Evolutionary conservation across 129 eudicot genomes (phyloP).

Genomic region (Chrysanthemum seticuspe): DNA sequence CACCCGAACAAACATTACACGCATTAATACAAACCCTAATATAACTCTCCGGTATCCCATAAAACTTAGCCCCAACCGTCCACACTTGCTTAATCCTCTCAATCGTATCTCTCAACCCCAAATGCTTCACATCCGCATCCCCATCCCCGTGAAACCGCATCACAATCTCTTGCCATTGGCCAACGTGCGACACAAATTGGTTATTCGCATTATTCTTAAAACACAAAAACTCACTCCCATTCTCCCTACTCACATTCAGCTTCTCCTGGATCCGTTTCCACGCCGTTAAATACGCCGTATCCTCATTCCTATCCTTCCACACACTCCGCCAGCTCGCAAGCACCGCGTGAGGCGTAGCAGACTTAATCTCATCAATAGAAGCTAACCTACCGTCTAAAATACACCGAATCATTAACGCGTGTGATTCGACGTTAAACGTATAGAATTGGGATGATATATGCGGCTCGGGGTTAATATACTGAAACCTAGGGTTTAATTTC

Average conservation of each 20-base stretch:
- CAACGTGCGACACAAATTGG: constrained; percentile 75
- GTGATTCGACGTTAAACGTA: constrained; percentile 71
- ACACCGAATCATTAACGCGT: constrained; percentile 69
- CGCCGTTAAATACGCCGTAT: constrained; percentile 79
- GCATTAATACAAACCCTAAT: constrained; percentile 71
- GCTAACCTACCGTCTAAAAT: constrained; percentile 64
- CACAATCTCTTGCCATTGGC: constrained; percentile 92
- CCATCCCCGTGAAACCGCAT: constrained; percentile 47
- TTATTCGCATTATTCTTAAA: constrained; percentile 64
- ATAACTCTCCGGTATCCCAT: constrained; percentile 84
- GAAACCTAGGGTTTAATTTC: no score
- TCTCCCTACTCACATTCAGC: constrained; percentile 46
- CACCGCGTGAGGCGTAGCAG: constrained; percentile 56
- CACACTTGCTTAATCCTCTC: constrained; percentile 72
- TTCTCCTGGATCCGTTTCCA: constrained; percentile 96
- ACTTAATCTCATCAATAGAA: constrained; percentile 67
- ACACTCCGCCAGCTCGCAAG: constrained; percentile 82
- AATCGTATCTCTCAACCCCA: constrained; percentile 63
- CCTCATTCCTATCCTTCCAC: constrained; percentile 95
- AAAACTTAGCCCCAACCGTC: constrained; percentile 93
- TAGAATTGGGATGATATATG: constrained; percentile 82
- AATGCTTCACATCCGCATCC: constrained; percentile 54
- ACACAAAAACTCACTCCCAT: constrained; percentile 54
- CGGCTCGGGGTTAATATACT: constrained; percentile 58
- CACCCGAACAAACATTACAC: constrained; percentile 65